These are phyloP conservation scores for Fusarium sororula DNA, from an alignment of 2,329 filamentous ascomycete species.

Conservation along the genomic window DNA sequence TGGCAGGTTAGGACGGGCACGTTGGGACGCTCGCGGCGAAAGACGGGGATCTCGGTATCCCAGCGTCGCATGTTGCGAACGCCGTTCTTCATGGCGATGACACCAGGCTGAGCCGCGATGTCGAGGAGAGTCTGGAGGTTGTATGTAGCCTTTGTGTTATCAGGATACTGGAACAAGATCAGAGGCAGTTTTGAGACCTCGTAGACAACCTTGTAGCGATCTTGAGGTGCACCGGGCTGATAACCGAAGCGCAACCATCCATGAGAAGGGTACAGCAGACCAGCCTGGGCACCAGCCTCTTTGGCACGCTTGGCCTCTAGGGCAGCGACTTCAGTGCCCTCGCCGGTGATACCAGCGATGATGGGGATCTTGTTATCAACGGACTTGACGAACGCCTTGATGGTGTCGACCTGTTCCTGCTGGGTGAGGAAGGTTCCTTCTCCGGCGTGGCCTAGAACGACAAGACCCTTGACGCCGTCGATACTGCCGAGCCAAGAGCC, in stretches of 20 bases:
- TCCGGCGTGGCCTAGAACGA: constrained; percentile 63
- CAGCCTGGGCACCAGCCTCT: constrained; percentile 60
- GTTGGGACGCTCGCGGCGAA: constrained; percentile 57
- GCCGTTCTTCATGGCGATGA: constrained; percentile 66
- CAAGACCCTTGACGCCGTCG: constrained; percentile 60
- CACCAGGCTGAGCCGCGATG: constrained; percentile 60
- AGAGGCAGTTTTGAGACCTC: constrained; percentile 59
- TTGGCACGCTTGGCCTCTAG: constrained; percentile 60
- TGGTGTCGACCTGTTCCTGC: constrained; percentile 59
- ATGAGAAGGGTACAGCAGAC: constrained; percentile 62
- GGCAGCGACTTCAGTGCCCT: constrained; percentile 62
- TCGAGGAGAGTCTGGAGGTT: constrained; percentile 62
- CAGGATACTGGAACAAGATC: constrained; percentile 64
- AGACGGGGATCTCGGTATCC: constrained; percentile 64
- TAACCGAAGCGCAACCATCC: constrained; percentile 66
- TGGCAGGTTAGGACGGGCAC: constrained; percentile 62
- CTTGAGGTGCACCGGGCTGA: constrained; percentile 61
- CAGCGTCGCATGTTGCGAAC: constrained; percentile 66
- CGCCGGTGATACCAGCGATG: constrained; percentile 62
- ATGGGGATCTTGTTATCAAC: constrained; percentile 60
- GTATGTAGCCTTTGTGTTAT: constrained; percentile 63
- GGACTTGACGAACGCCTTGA: constrained; percentile 62
- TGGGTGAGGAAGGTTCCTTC: constrained; percentile 63
- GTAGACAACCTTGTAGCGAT: constrained; percentile 60
- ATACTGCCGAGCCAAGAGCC: constrained; percentile 63